Percentiles rank a stretch among this genome's conserved stretches.
Evolutionary conservation across 306 rosid species (phyloP).

Genomic region (Citrullus mucosospermus): DNA sequence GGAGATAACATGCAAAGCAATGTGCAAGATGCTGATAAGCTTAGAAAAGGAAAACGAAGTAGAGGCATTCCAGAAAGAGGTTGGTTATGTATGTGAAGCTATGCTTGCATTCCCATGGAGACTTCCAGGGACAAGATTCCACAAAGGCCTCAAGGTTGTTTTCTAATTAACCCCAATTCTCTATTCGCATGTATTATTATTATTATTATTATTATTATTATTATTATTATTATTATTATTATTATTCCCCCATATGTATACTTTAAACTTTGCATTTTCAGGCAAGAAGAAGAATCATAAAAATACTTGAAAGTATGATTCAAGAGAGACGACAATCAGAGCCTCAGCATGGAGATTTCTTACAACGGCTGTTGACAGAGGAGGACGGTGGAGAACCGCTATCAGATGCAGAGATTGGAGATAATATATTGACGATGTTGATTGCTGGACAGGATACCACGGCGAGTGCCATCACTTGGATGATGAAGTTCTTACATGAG

Average conservation of each 20-base stretch:
- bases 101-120: constrained; percentile 69
- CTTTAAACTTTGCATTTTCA: constrained; percentile 1
- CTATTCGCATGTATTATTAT: not conserved
- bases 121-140: constrained; percentile 55
- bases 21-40: constrained; percentile 73
- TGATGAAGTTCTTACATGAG: constrained; percentile 75
- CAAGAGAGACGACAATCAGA: constrained; percentile 27
- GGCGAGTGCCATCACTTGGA: constrained; percentile 81
- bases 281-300: constrained; percentile 62
- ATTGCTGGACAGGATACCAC: constrained; percentile 77
- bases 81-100: constrained; percentile 42
- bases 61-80: constrained; percentile 34
- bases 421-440: constrained; percentile 70
- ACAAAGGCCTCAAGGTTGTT: constrained; percentile 61
- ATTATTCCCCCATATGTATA: too few species aligned
- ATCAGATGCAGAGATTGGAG: constrained; percentile 59
- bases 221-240: too few species aligned
- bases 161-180: not conserved
- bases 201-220: too few species aligned
- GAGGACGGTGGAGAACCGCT: constrained; percentile 17
- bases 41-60: constrained; percentile 32
- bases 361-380: constrained; percentile 30
- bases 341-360: constrained; percentile 34
- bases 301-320: constrained; percentile 37
- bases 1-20: constrained; percentile 71